phyloP scores from a whole-genome alignment of 2,329 filamentous ascomycete genomes.

The Colletotrichum camelliae region DNA sequence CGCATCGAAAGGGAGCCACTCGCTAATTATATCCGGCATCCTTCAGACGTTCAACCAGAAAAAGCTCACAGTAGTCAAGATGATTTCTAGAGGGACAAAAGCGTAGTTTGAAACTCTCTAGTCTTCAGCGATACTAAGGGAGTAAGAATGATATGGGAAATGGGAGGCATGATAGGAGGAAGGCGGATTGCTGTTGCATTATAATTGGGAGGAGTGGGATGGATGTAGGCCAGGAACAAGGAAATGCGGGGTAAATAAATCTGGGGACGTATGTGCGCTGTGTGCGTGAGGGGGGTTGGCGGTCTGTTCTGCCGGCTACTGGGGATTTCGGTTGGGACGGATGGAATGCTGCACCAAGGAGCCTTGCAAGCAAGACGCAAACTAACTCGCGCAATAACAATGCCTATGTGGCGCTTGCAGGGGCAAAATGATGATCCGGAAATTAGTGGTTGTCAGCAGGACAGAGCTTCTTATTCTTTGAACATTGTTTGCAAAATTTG shows the following conservation, averaged over 20 bases:
- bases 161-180: neutral
- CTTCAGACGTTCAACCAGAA: neutral
- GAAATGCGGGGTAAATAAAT: neutral
- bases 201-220: neutral
- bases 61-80: neutral
- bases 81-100: neutral
- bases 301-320: neutral
- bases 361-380: neutral
- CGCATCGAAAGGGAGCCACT: constrained; percentile 38
- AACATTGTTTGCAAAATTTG: neutral
- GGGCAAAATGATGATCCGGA: neutral
- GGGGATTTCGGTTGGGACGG: neutral
- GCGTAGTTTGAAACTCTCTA: neutral
- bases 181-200: neutral
- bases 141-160: neutral
- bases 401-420: neutral
- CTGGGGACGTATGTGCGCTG: neutral
- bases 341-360: neutral
- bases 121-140: neutral
- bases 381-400: neutral
- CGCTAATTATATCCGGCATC: constrained; percentile 33
- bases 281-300: neutral
- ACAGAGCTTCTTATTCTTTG: neutral
- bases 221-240: neutral
- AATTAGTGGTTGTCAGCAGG: neutral